Evolutionary conservation across 495 filamentous ascomycete species (phyloP).

Genomic region (Recurvomyces mirabilis): DNA sequence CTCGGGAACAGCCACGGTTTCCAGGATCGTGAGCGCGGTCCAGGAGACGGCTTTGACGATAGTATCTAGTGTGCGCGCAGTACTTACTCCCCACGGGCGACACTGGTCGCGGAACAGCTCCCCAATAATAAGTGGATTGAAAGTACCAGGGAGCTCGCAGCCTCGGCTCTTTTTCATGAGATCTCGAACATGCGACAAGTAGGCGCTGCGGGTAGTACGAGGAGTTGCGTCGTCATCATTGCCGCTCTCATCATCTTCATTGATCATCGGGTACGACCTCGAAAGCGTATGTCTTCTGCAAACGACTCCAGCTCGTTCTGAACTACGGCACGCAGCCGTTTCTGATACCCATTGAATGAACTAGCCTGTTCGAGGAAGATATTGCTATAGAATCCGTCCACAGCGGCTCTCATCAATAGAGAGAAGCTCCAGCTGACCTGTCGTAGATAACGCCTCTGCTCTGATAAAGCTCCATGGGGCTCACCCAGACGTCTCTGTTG

Average conservation of each 20-base stretch:
- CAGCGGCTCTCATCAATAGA: not conserved
- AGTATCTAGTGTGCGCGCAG: no score
- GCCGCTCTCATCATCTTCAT: not conserved
- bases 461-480: not conserved
- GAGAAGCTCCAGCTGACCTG: not conserved
- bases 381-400: not conserved
- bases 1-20: no score
- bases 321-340: slow-evolving; percentile 49
- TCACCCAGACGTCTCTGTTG: not conserved
- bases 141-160: slow-evolving; percentile 42
- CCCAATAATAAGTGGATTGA: slow-evolving; percentile 40
- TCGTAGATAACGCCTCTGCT: not conserved
- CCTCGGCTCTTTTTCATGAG: slow-evolving; percentile 35
- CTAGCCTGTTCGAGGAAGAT: slow-evolving; percentile 38
- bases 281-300: slow-evolving; percentile 34
- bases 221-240: not conserved
- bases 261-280: slow-evolving; percentile 32
- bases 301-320: slow-evolving; percentile 47
- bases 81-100: slow-evolving; percentile 33
- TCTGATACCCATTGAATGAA: slow-evolving; percentile 29
- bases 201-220: not conserved
- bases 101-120: slow-evolving; percentile 44
- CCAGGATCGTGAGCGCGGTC: no score
- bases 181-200: slow-evolving; percentile 21
- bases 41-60: no score